phyloP scores from a whole-genome alignment of 169 alveolate species.

The Plasmodium malariae region DNA sequence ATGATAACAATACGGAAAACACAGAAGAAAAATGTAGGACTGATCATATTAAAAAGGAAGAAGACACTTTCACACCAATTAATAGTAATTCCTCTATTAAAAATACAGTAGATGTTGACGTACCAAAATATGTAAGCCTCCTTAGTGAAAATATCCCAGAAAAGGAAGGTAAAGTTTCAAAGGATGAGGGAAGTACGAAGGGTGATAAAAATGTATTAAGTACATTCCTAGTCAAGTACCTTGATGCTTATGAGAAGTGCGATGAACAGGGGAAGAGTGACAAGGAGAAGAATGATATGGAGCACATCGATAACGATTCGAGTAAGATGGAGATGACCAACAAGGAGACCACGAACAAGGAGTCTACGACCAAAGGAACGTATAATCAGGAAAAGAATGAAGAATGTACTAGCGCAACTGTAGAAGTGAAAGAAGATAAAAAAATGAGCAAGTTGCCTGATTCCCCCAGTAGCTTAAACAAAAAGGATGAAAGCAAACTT shows the following conservation, averaged over 20 bases:
- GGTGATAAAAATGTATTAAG: neutral
- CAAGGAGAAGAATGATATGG: neutral
- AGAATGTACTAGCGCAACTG: no score
- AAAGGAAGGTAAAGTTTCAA: neutral
- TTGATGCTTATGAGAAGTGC: constrained; percentile 10
- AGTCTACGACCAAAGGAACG: no score
- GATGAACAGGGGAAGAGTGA: neutral
- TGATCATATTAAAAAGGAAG: neutral
- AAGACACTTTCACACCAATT: neutral
- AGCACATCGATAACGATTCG: neutral
- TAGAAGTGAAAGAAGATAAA: neutral
- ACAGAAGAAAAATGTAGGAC: neutral
- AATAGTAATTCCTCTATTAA: neutral
- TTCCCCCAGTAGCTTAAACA: neutral
- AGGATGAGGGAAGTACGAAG: neutral
- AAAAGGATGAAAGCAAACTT: neutral
- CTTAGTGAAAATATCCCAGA: neutral
- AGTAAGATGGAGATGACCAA: no score
- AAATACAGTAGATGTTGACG: neutral
- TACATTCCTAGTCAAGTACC: neutral
- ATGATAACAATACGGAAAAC: neutral
- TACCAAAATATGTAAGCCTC: neutral
- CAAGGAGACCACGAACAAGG: no score
- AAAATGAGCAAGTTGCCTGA: neutral
- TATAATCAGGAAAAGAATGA: no score